A percentile compares a stretch with the other conserved stretches of the same genome.
These are phyloP conservation scores for Aspergillus tanneri DNA, from an alignment of 2,329 filamentous ascomycete genomes.

Conservation along the genomic window DNA sequence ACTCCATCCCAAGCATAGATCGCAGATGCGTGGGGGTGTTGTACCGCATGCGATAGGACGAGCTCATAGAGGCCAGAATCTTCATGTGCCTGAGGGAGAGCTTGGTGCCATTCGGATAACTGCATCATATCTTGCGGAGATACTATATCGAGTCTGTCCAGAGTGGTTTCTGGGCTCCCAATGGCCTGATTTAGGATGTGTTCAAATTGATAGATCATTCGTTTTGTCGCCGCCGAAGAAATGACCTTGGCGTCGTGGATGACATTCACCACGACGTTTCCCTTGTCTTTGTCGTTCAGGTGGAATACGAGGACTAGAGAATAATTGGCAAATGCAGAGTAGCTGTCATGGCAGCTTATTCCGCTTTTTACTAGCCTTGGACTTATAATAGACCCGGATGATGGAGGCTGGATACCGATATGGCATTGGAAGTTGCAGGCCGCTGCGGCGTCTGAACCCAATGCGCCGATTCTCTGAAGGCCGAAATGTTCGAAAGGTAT, in stretches of 20 bases:
- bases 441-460: slow-evolving; percentile 44
- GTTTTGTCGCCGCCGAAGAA: not conserved
- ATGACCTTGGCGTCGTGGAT: not conserved
- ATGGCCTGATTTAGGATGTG: not conserved
- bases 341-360: not conserved
- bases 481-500: slow-evolving; percentile 61
- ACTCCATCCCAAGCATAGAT: not conserved
- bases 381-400: no score
- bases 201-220: not conserved
- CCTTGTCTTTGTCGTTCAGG: not conserved
- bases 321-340: no score
- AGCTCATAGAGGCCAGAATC: no score
- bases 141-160: not conserved
- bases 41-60: no score
- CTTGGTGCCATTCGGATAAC: not conserved
- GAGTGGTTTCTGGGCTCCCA: not conserved
- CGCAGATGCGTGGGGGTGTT: not conserved
- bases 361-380: not conserved
- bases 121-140: not conserved
- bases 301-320: no score
- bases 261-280: not conserved
- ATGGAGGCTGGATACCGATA: slow-evolving; percentile 30
- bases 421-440: slow-evolving; percentile 44
- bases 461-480: slow-evolving; percentile 47
- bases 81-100: not conserved